These are phyloP conservation scores for Wickerhamiella azyma DNA, from an alignment of 805 yeast genomes.

Conservation along the genomic window DNA sequence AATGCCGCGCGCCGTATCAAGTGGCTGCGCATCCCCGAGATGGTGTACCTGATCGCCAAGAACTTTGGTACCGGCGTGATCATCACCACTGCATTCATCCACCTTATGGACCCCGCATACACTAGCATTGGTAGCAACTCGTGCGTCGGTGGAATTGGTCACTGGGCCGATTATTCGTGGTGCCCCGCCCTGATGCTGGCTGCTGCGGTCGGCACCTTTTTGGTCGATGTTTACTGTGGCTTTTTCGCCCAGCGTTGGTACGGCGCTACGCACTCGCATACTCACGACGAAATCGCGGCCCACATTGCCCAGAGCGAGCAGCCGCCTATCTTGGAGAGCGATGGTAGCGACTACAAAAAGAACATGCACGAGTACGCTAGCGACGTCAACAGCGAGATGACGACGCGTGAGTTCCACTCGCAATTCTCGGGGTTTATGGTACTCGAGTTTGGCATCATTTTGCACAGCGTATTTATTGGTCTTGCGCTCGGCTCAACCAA, in stretches of 20 bases:
- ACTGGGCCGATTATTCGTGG: conserved; percentile 43
- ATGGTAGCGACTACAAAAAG: background rate
- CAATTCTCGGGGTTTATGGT: conserved; percentile 37
- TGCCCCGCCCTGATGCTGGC: conserved; percentile 40
- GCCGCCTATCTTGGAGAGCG: background rate
- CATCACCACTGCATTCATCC: conserved; percentile 62
- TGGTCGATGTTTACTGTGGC: conserved; percentile 37
- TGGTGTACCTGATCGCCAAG: conserved; percentile 25
- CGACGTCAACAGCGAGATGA: background rate
- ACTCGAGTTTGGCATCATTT: conserved; percentile 60
- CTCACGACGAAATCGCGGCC: conserved; percentile 16
- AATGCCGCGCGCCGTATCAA: conserved; percentile 21
- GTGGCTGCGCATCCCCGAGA: conserved; percentile 21
- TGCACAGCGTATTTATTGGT: conserved; percentile 67
- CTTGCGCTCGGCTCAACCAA: conserved; percentile 51
- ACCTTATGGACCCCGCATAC: conserved; percentile 36
- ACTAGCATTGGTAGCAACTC: conserved; percentile 23
- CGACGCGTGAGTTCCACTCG: conserved; percentile 15
- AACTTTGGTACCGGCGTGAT: conserved; percentile 69
- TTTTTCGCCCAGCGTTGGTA: conserved; percentile 26
- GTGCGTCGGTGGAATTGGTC: conserved; percentile 32
- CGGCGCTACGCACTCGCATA: conserved; percentile 22
- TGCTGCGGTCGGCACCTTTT: conserved; percentile 33
- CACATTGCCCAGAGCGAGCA: background rate
- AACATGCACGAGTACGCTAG: background rate